phyloP scores from a whole-genome alignment of 1,139 yeast genomes.

The Blastobotrys serpentis region DNA sequence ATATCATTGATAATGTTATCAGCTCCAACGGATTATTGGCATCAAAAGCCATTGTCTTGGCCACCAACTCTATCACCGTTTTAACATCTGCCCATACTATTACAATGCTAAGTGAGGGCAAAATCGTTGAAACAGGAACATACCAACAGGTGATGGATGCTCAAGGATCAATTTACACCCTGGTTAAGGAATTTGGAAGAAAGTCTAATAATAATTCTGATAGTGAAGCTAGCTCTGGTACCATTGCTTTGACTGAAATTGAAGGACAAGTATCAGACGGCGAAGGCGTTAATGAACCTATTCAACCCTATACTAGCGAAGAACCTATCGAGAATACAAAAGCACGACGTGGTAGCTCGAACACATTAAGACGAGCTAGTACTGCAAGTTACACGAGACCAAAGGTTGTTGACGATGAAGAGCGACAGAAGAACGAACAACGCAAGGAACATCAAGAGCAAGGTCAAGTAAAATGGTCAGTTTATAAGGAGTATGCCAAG shows the following conservation, averaged over 20 bases:
- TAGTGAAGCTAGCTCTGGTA: constrained; percentile 18
- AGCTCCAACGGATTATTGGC: constrained; percentile 80
- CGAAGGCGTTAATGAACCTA: constrained; percentile 4
- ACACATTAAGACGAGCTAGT: constrained; percentile 69
- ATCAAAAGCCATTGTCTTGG: constrained; percentile 73
- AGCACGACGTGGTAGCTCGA: constrained; percentile 36
- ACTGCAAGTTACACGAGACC: constrained; percentile 53
- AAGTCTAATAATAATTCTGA: constrained; percentile 31
- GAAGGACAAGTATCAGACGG: constrained; percentile 10
- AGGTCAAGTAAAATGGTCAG: constrained; percentile 91
- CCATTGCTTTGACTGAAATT: constrained; percentile 14
- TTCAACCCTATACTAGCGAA: constrained; percentile 12
- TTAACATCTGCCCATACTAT: constrained; percentile 74
- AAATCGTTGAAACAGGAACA: constrained; percentile 74
- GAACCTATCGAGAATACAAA: constrained; percentile 9
- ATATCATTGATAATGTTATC: constrained; percentile 71
- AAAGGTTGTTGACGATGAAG: constrained; percentile 35
- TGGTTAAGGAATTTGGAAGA: constrained; percentile 76
- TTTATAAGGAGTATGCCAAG: constrained; percentile 76
- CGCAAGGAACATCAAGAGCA: constrained; percentile 75
- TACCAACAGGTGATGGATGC: constrained; percentile 57
- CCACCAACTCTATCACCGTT: constrained; percentile 87
- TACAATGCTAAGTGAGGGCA: constrained; percentile 72
- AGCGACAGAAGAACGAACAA: constrained; percentile 32
- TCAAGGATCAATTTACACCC: constrained; percentile 54